phyloP scores from a whole-genome alignment of 768 basidiomycete genomes.

The Leucogyrophana mollusca region DNA sequence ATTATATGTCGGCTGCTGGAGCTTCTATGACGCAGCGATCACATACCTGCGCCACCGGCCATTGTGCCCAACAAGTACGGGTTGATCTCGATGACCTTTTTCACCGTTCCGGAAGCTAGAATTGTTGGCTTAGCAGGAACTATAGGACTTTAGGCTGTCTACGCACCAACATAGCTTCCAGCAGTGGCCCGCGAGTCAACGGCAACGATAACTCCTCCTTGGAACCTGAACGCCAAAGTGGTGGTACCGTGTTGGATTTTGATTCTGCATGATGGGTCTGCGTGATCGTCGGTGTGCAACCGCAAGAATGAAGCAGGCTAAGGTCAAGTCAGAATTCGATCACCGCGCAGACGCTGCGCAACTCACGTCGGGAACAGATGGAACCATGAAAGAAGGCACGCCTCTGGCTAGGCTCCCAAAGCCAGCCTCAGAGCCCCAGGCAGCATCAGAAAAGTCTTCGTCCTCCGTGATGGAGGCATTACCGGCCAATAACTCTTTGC shows the following conservation, averaged over 20 bases:
- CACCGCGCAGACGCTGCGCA: neutral
- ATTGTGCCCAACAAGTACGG: constrained; percentile 98
- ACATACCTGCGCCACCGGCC: constrained; percentile 96
- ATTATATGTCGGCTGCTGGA: constrained; percentile 3
- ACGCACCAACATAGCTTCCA: constrained; percentile 92
- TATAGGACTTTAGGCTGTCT: constrained; percentile 1
- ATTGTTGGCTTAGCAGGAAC: neutral
- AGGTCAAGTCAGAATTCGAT: neutral
- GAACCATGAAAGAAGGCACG: constrained; percentile 69
- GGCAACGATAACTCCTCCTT: constrained; percentile 97
- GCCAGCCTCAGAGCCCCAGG: constrained; percentile 84
- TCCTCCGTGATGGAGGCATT: constrained; percentile 50
- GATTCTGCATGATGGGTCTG: constrained; percentile 91
- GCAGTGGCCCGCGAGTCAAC: constrained; percentile 99
- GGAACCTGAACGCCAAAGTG: constrained; percentile 93
- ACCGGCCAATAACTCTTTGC: constrained; percentile 48
- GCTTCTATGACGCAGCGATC: neutral
- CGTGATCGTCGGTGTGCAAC: constrained; percentile 93
- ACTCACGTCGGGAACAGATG: constrained; percentile 75
- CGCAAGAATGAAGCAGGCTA: constrained; percentile 91
- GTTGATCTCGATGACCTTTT: constrained; percentile 99
- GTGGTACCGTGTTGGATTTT: constrained; percentile 99
- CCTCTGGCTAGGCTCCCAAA: constrained; percentile 75
- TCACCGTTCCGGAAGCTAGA: constrained; percentile 92
- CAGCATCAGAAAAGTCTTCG: constrained; percentile 60